Conservation (phyloP, 2,329 filamentous ascomycete genomes). For the Fusarium sp. region DNA sequence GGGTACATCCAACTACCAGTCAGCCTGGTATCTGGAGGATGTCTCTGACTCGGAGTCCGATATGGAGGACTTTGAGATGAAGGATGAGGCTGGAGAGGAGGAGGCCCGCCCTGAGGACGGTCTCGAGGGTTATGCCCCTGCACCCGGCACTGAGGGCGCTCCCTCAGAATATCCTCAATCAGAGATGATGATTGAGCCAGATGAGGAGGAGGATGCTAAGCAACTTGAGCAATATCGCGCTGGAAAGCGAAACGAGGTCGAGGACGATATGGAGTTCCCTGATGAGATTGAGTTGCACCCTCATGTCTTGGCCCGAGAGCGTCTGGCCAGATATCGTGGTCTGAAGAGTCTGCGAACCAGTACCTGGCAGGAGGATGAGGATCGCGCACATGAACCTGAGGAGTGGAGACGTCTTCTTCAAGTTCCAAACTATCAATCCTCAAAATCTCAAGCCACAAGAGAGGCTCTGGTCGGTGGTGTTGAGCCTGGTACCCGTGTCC, state of each 20-base stretch:
- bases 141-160: constrained; percentile 76
- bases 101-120: constrained; percentile 82
- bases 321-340: constrained; percentile 85
- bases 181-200: constrained; percentile 86
- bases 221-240: constrained; percentile 84
- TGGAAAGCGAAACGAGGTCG: constrained; percentile 79
- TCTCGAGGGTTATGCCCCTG: constrained; percentile 71
- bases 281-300: constrained; percentile 97
- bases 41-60: constrained; percentile 88
- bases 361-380: constrained; percentile 88
- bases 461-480: constrained; percentile 92
- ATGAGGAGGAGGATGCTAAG: constrained; percentile 80
- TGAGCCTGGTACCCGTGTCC: constrained; percentile 81
- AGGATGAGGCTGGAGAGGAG: constrained; percentile 64
- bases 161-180: constrained; percentile 93
- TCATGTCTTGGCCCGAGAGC: constrained; percentile 83
- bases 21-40: constrained; percentile 89
- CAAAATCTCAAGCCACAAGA: constrained; percentile 76
- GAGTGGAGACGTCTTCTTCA: constrained; percentile 88
- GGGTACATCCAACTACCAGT: constrained; percentile 93
- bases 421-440: constrained; percentile 87
- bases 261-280: constrained; percentile 94
- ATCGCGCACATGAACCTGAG: constrained; percentile 84
- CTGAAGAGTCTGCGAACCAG: constrained; percentile 91
- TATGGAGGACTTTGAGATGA: constrained; percentile 70